These are phyloP conservation scores for Phytopythium litorale DNA, from an alignment of 352 stramenopile species.

Conservation along the genomic window DNA sequence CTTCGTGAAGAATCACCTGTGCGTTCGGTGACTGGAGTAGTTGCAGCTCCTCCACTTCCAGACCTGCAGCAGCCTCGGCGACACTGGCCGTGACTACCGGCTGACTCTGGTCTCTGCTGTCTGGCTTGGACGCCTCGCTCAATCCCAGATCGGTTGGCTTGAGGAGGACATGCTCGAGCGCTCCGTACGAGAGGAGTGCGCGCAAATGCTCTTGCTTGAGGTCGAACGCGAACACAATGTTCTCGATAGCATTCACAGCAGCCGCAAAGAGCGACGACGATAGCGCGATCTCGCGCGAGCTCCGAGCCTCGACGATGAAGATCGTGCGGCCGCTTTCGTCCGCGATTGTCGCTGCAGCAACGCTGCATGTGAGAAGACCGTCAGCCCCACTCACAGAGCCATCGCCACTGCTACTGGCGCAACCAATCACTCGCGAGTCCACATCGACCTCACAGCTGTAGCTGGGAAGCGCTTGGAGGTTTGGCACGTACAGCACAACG, in stretches of 20 bases:
- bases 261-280: constrained; percentile 54
- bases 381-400: background rate
- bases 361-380: constrained; percentile 18
- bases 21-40: constrained; percentile 8
- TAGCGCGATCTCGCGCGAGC: constrained; percentile 32
- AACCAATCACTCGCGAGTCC: constrained; percentile 23
- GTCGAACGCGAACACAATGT: constrained; percentile 64
- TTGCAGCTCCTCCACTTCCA: constrained; percentile 4
- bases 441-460: constrained; percentile 45
- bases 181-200: constrained; percentile 19
- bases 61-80: background rate
- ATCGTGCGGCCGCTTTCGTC: constrained; percentile 46
- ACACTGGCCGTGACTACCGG: background rate
- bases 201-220: constrained; percentile 32
- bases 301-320: constrained; percentile 60
- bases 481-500: constrained; percentile 33
- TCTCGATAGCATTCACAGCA: constrained; percentile 55
- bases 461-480: constrained; percentile 31
- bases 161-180: constrained; percentile 37
- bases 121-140: background rate
- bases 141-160: background rate
- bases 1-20: constrained; percentile 4
- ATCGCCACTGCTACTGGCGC: background rate
- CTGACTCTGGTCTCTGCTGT: background rate
- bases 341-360: constrained; percentile 30